These are phyloP conservation scores for Phytopythium montanum DNA, from an alignment of 352 stramenopile genomes.

Conservation along the genomic window DNA sequence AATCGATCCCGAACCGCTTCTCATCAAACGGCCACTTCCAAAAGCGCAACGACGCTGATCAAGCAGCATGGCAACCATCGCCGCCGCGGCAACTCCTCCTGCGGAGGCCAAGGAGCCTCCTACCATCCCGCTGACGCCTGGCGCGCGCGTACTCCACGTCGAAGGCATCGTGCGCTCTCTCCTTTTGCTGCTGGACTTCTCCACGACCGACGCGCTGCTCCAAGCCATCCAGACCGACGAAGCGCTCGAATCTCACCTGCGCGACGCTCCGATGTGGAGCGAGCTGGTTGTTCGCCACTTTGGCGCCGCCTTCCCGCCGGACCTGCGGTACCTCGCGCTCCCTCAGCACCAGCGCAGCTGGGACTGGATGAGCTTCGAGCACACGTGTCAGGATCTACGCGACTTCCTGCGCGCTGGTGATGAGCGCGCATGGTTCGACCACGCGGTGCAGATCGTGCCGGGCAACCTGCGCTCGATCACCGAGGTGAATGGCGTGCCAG, in stretches of 20 bases:
- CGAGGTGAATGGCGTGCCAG: constrained; percentile 14
- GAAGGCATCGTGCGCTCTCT: constrained; percentile 7
- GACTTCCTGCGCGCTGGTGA: constrained; percentile 33
- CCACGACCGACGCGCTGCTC: constrained; percentile 12
- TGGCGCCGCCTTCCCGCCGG: constrained; percentile 10
- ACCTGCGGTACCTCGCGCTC: constrained; percentile 20
- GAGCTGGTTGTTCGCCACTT: constrained; percentile 28
- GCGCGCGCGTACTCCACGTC: neutral
- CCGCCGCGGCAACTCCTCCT: no score
- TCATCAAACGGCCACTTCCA: neutral
- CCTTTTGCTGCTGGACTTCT: constrained; percentile 14
- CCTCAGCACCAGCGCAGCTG: constrained; percentile 17
- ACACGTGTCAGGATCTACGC: constrained; percentile 26
- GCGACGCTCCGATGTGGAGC: constrained; percentile 34
- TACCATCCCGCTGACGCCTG: neutral
- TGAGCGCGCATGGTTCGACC: constrained; percentile 22
- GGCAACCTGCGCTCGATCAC: constrained; percentile 25
- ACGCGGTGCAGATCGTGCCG: constrained; percentile 17
- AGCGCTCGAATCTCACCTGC: constrained; percentile 17
- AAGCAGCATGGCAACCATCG: no score
- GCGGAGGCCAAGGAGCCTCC: no score
- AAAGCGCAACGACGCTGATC: neutral
- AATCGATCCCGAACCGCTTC: neutral
- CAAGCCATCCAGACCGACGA: constrained; percentile 1
- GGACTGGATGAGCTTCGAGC: constrained; percentile 19